Evolutionary conservation across 1,139 yeast genomes (phyloP), one percentile per base, ranked within the genome.

Genomic region (Saccharomyces hybrid): DNA sequence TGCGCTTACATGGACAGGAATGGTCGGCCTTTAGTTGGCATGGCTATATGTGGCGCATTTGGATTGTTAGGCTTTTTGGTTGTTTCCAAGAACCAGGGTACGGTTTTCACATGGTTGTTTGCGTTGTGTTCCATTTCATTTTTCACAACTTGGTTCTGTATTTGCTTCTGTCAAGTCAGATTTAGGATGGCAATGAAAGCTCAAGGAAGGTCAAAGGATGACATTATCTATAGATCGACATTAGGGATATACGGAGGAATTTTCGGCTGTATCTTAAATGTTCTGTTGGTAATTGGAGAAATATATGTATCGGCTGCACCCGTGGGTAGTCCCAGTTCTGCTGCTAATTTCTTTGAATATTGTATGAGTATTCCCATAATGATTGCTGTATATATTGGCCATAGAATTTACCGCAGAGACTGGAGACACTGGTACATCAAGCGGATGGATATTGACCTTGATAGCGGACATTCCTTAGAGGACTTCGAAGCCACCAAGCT

Each of bases 121-220:
- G 88, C 96, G 14, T 73, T 90, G 50, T 86, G 96, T 28, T 96
- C 96, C 62, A 80, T 90, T 60, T 82, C 89, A 31, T 91, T 88
- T 67, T 76, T 86, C 65, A 84, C 86, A 58, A 95, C 93, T 54
- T 78, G 91, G 68, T 88, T 93, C 47, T 89, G 96, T 52, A 86
- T 89, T 63, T 83, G 86, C 66, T 67, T 85, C 54, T 83, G 89
- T 63, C 95, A 84, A 61, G 75, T 90, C 56, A 79, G 96, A 69
- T 88, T 87, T 73, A 82, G 97, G 74, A 70, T 78, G 55, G 97
- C 95, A 1, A 76, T 89, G 73, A 70, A 70, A 44, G 80, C 68
- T n/a, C 87, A 86, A 71, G 88, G 88, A 54, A 79, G 86, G 70
- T 73, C 78, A 16, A 73, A 81, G 14, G 78, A 77, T 52, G 96